Conservation (phyloP, 2,329 filamentous ascomycete species). For the Apiospora marii region DNA sequence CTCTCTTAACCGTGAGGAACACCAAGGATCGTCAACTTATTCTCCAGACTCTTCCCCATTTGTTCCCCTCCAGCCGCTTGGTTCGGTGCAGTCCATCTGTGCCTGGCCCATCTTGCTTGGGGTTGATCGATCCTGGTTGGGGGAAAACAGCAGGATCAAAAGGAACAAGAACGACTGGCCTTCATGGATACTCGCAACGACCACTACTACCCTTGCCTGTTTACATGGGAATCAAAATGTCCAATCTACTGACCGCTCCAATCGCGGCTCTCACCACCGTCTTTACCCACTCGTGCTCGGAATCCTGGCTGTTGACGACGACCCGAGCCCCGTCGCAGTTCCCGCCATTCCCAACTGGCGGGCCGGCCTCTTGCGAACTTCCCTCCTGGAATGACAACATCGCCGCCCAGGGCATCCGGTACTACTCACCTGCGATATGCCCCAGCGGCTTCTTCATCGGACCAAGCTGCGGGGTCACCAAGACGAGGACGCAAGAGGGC, state of each 20-base stretch:
- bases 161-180: background rate
- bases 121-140: background rate
- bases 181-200: slow-evolving; percentile 6
- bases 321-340: slow-evolving; percentile 49
- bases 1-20: background rate
- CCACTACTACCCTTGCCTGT: background rate
- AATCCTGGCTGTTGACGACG: slow-evolving; percentile 49
- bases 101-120: background rate
- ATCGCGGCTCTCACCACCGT: slow-evolving; percentile 50
- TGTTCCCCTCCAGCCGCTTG: background rate
- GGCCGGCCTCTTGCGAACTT: slow-evolving; percentile 44
- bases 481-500: slow-evolving; percentile 39
- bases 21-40: background rate
- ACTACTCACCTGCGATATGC: slow-evolving; percentile 51
- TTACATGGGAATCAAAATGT: slow-evolving; percentile 7
- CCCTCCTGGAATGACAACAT: slow-evolving; percentile 47
- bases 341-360: slow-evolving; percentile 44
- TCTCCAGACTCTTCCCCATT: background rate
- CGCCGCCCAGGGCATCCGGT: slow-evolving; percentile 45
- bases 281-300: slow-evolving; percentile 49
- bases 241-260: slow-evolving; percentile 34
- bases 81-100: background rate
- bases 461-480: slow-evolving; percentile 38
- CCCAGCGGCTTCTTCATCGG: slow-evolving; percentile 47
- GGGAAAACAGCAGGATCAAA: background rate